phyloP scores from a whole-genome alignment of 257 asterid genomes.

The Nicotiana otophora region DNA sequence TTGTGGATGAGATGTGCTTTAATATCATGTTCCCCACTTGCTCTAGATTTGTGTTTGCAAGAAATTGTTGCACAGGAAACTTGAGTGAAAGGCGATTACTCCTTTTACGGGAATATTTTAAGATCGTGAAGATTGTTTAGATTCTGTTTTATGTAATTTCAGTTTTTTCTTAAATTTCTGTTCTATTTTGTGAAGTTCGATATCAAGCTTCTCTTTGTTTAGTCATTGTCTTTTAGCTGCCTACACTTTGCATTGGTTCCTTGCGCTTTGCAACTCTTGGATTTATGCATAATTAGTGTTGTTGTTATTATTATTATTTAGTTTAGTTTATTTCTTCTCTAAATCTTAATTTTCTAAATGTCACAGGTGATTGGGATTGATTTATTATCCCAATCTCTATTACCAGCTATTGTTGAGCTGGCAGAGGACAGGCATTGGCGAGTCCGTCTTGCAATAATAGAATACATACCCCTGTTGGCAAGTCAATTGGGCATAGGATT shows the following conservation, averaged over 20 bases:
- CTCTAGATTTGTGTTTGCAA: background rate
- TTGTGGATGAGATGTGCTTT: background rate
- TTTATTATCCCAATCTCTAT: slow-evolving; percentile 66
- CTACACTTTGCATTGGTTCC: background rate
- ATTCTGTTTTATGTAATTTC: background rate
- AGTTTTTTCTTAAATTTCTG: background rate
- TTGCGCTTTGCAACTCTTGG: background rate
- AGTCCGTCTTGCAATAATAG: slow-evolving; percentile 79
- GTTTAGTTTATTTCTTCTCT: background rate
- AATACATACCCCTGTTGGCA: slow-evolving; percentile 76
- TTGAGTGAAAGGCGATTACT: background rate
- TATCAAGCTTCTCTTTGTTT: background rate
- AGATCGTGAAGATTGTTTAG: background rate
- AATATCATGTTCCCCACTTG: background rate
- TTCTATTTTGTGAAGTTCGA: background rate
- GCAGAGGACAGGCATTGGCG: slow-evolving; percentile 94
- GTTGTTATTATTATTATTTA: background rate
- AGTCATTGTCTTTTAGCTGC: background rate
- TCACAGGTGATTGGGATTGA: slow-evolving; percentile 76
- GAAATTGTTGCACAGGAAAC: background rate
- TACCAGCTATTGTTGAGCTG: slow-evolving; percentile 84
- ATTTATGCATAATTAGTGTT: background rate
- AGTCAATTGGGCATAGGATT: slow-evolving; percentile 77
- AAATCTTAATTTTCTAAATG: background rate
- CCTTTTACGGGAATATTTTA: background rate